Evolutionary conservation across 352 stramenopile species (phyloP), one percentile per base, ranked within the genome.

Genomic region (Pythium periplocum): DNA sequence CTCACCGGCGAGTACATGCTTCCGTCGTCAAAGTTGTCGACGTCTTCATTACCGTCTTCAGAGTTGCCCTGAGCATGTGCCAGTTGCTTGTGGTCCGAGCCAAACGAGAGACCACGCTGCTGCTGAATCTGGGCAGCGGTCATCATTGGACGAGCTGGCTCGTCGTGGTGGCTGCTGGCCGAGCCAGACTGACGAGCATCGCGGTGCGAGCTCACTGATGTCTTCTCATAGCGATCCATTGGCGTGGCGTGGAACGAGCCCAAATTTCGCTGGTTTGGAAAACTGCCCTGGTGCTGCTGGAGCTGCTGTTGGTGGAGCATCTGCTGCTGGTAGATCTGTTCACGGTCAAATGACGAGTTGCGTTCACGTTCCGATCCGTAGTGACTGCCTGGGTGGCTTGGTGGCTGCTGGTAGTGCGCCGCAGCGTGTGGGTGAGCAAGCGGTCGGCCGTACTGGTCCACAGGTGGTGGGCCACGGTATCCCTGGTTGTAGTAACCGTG

Each of bases 21-120:
- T 34, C 48, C 59, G 17, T 60, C 59, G 32, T 77, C 62, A 9
- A 82, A 58, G 11, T 59, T 36, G 10, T 64, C 55, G 4, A 46
- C 49, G 6, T 72, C 70, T 6, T 81, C 73, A 26, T 26, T 26
- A 17, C 78, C 71, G 11, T 78, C 66, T 4, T 64, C 53, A 17
- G 71, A 63, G 44, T 71, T 38, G 65, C 59, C n/a, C 51, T 69
- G 8, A 41, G 48, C 45, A 65, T 52, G 6, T 56, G 59, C 2
- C 51, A 69, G 39, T 49, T 65, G 49, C 4, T 52, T 33, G 50
- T 52, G 53, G 2, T 61, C 53, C 41, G 56, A 63, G 44, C 49
- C 52, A 43, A 63, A 63, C 37, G 56, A 63, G 11, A 57, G 35
- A 26, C 42, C 53, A 32, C 37, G 45, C 35, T 48, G 33, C 51